These are phyloP conservation scores for Russula olivacea DNA, from an alignment of 768 basidiomycete genomes.

Conservation along the genomic window DNA sequence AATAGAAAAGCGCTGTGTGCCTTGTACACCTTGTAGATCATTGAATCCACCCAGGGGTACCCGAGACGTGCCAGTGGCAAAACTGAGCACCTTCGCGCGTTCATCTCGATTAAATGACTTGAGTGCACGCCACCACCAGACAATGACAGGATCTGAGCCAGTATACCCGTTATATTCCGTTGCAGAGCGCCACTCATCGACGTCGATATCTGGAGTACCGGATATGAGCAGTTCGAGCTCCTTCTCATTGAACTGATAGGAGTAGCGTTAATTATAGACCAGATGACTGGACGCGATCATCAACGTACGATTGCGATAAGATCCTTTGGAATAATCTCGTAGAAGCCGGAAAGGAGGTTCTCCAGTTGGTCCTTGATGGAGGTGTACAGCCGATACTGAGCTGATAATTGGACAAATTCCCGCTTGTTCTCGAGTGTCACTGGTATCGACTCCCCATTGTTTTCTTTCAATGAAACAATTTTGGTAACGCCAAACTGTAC, in stretches of 20 bases:
- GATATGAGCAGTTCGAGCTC: slow-evolving; percentile 92
- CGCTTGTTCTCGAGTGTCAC: slow-evolving; percentile 96
- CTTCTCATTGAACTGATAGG: slow-evolving; percentile 79
- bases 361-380: slow-evolving; percentile 97
- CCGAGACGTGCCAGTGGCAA: slow-evolving; percentile 88
- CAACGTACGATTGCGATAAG: slow-evolving; percentile 80
- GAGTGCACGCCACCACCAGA: slow-evolving; percentile 99
- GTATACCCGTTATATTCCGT: slow-evolving; percentile 88
- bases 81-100: slow-evolving; percentile 93
- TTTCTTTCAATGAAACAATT: slow-evolving; percentile 79
- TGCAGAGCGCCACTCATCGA: slow-evolving; percentile 93
- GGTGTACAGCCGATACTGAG: slow-evolving; percentile 86
- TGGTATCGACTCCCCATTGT: slow-evolving; percentile 71
- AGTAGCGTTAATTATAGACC: slow-evolving; percentile 26
- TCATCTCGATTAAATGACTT: slow-evolving; percentile 98
- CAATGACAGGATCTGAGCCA: slow-evolving; percentile 88
- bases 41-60: slow-evolving; percentile 93
- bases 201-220: slow-evolving; percentile 97
- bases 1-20: slow-evolving; percentile 91
- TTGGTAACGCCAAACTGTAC: slow-evolving; percentile 84
- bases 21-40: slow-evolving; percentile 92
- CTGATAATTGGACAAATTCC: slow-evolving; percentile 94
- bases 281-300: background rate
- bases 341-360: slow-evolving; percentile 83
- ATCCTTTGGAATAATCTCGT: slow-evolving; percentile 96